Evolutionary conservation across 306 rosid genomes (phyloP), one percentile per base, ranked within the genome.

Genomic region (Cicer yamashitae): DNA sequence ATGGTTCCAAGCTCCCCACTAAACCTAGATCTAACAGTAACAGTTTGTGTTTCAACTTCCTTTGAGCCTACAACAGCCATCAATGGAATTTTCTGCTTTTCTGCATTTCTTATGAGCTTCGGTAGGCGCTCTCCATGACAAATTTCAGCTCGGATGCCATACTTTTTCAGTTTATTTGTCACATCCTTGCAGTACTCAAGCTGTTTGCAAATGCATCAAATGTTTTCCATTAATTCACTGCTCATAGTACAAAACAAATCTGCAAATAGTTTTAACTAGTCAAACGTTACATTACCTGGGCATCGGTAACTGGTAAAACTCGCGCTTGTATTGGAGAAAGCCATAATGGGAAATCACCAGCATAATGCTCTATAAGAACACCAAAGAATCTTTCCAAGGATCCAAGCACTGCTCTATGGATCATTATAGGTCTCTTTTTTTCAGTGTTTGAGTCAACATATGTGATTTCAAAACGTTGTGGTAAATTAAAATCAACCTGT

Each of bases 401-500:
- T 87, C 99, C 99, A 45, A 94, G 92, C 25, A 94, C 97, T 37
- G 99, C 99, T 85, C 99, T 89, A 58, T 94, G 99, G 75, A 94
- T 88, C 99, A 94, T 73, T 61, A 94, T 89, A 58, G 99, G 99
- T 77, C 90, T 86, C 90, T 77, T 88, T 86, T 87, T 94, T 71
- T 94, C 93, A 1, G 93, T 79, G 73, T 89, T 88, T 61, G 97
- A 92, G 73, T 92, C 93, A 56, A 94, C 87, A 77, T 94, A 94
- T 20, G 97, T 89, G 77, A 94, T 90, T 77, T 92, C 91, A 82
- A 94, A 94, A 47, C 97, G 96, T 76, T 90, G 96, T 37, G 98
- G 97, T 82, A 94, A 80, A 79, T 92, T 94, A 76, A 94, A 94
- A 81, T 92, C 98, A 67, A 94, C 98, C 98, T 94, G 96, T 18